Base-by-base conservation (phyloP, 192 early-diverging fungal genomes). In the Bifiguratus adelaidae region DNA sequence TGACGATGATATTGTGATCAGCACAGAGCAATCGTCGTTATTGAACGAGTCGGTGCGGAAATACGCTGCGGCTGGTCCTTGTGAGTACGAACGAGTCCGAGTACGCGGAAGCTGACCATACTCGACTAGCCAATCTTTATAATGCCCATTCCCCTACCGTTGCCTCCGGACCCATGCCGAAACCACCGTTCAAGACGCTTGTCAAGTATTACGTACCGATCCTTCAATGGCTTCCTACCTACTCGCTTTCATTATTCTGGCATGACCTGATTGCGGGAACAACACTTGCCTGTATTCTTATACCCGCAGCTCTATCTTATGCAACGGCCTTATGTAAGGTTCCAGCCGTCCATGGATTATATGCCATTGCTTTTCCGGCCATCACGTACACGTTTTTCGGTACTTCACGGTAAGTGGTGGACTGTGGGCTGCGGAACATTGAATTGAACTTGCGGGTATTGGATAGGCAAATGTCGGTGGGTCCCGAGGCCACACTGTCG, bases 201-300 rank as follows among this genome's bases (percentile, higher is more conserved):
- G 46, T 85, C 33, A 82, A 82, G 25, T 95, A 96, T 72, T 98
- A 96, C 60, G 84, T 98, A 34, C 95, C 95, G 4, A 81, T 94
- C 12, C 65, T 89, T 22, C 80, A 86, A 8, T 98, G 95, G 95
- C 59, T 95, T n/a, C 91, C 93, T 3, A 60, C 63, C 12, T 96
- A 95, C 66, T 56, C 68, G 16, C 29, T 74, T 13, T 36, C 60
- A 13, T 67, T 79, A 7, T 73, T 98, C 35, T 70, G 67, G 16
- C 56, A 58, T 4, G 93, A 98, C 55, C 52, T 90, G 19, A 71
- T 90, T 22, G 90, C 95, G 11, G 93, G 92, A 5, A 65, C 92
- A 22, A 93, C 92, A 32, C 64, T 86, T 8, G 70, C 82, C n/a
- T 77, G 77, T 32, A 44, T 91, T 48, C 68, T 91, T 46, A 74